Percentiles rank a stretch among this genome's conserved stretches.
Conservation (phyloP, 805 yeast genomes). For the Brettanomyces sp. region DNA sequence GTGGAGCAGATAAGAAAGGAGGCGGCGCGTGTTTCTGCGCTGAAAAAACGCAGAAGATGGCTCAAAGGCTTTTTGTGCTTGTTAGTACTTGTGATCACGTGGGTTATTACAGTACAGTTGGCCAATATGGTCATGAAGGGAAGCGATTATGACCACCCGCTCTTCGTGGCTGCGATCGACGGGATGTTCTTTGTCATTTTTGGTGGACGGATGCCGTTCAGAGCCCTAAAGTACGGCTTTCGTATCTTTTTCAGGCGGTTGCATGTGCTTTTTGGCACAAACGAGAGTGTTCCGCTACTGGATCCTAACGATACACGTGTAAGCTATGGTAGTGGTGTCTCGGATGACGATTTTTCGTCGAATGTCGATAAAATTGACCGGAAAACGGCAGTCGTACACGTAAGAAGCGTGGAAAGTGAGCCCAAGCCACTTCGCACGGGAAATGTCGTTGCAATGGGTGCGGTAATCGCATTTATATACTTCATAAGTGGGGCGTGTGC, state of each 20-base stretch:
- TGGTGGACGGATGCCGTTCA: slow-evolving; percentile 28
- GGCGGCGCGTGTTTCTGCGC: too few species aligned
- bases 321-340: not conserved
- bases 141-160: slow-evolving; percentile 39
- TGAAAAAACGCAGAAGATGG: slow-evolving; percentile 33
- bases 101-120: slow-evolving; percentile 42
- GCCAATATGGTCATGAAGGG: slow-evolving; percentile 41
- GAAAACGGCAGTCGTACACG: slow-evolving; percentile 10
- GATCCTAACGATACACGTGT: slow-evolving; percentile 4
- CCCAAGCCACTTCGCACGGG: slow-evolving; percentile 9
- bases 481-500: slow-evolving; percentile 31
- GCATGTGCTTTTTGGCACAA: too few species aligned
- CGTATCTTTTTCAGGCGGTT: not conserved
- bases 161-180: slow-evolving; percentile 36
- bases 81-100: slow-evolving; percentile 32
- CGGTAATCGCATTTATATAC: slow-evolving; percentile 33
- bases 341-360: not conserved
- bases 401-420: not conserved
- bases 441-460: slow-evolving; percentile 29
- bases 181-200: slow-evolving; percentile 40
- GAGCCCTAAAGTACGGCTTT: not conserved
- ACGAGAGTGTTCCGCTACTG: not conserved
- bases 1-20: slow-evolving; percentile 10
- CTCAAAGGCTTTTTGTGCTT: slow-evolving; percentile 34
- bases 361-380: slow-evolving; percentile 3